Conservation (phyloP, 2,329 filamentous ascomycete genomes). For the Sporothrix curviconia region DNA sequence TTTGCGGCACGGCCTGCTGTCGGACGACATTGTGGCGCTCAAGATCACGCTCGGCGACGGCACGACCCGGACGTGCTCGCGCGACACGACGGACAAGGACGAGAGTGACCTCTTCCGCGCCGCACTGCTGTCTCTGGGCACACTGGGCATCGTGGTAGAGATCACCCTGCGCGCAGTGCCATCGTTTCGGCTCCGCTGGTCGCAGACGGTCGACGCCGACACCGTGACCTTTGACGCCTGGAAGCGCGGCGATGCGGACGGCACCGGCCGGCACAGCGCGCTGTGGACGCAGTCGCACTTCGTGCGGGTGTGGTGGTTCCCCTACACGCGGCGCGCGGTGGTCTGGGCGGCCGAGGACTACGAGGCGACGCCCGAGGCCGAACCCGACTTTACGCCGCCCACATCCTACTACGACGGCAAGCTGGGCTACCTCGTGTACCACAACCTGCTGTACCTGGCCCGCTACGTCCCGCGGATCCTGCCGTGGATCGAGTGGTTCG, state of each 20-base stretch:
- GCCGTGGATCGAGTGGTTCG: constrained; percentile 89
- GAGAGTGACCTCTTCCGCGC: constrained; percentile 73
- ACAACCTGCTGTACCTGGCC: constrained; percentile 76
- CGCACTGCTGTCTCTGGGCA: constrained; percentile 78
- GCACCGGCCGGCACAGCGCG: constrained; percentile 56
- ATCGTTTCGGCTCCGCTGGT: constrained; percentile 79
- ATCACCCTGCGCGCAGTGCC: constrained; percentile 77
- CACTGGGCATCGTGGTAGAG: constrained; percentile 84
- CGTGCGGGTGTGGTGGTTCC: constrained; percentile 95
- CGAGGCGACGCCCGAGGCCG: constrained; percentile 39
- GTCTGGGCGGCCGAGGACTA: constrained; percentile 86
- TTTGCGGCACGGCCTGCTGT: constrained; percentile 74
- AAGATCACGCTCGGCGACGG: constrained; percentile 80
- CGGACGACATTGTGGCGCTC: constrained; percentile 66
- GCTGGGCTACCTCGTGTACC: constrained; percentile 84
- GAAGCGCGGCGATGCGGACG: constrained; percentile 61
- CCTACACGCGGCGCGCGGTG: constrained; percentile 80
- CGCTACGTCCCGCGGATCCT: constrained; percentile 73
- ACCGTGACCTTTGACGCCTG: constrained; percentile 59
- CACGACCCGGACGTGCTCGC: constrained; percentile 52
- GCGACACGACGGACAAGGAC: constrained; percentile 62
- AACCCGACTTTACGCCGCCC: constrained; percentile 44
- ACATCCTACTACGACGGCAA: constrained; percentile 73
- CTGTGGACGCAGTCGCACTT: constrained; percentile 85
- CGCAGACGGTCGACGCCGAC: constrained; percentile 70